Percentiles rank a stretch among this genome's conserved stretches.
phyloP scores from a whole-genome alignment of 768 basidiomycete genomes.

The Mycena leptocephala region DNA sequence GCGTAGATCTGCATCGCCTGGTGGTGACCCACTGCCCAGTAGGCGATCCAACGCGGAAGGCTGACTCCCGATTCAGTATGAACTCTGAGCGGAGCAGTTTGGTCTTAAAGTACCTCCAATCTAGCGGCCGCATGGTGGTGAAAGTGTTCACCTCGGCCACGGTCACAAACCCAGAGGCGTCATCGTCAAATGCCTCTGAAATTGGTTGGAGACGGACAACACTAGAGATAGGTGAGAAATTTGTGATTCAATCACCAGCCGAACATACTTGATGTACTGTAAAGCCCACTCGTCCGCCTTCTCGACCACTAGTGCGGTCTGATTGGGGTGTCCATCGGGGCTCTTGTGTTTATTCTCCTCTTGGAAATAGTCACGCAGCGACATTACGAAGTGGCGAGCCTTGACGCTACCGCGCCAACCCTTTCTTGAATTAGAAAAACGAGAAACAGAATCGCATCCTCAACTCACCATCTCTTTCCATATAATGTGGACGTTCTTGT shows the following conservation, averaged over 20 bases:
- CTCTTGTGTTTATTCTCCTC: constrained; percentile 24
- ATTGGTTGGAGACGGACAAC: constrained; percentile 50
- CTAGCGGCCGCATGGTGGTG: too few species aligned
- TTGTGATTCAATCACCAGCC: not conserved
- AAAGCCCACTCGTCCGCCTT: constrained; percentile 49
- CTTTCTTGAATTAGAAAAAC: constrained; percentile 34
- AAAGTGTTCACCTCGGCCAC: too few species aligned
- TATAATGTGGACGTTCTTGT: constrained; percentile 19
- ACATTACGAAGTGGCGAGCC: constrained; percentile 55
- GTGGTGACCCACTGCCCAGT: constrained; percentile 25
- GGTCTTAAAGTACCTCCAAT: too few species aligned
- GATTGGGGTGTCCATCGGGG: not conserved
- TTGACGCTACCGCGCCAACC: constrained; percentile 58
- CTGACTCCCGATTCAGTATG: constrained; percentile 27
- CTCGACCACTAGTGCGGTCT: not conserved
- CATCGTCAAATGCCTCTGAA: too few species aligned
- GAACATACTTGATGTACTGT: constrained; percentile 46
- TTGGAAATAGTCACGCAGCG: constrained; percentile 54
- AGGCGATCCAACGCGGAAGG: constrained; percentile 28
- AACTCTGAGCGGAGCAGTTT: too few species aligned
- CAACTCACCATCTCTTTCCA: constrained; percentile 31
- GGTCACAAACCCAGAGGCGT: too few species aligned
- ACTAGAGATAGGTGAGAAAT: not conserved
- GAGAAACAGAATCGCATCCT: not conserved
- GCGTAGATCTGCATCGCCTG: constrained; percentile 3